Base-by-base conservation (phyloP, 495 filamentous ascomycete species). In the Parmelia sp. region DNA sequence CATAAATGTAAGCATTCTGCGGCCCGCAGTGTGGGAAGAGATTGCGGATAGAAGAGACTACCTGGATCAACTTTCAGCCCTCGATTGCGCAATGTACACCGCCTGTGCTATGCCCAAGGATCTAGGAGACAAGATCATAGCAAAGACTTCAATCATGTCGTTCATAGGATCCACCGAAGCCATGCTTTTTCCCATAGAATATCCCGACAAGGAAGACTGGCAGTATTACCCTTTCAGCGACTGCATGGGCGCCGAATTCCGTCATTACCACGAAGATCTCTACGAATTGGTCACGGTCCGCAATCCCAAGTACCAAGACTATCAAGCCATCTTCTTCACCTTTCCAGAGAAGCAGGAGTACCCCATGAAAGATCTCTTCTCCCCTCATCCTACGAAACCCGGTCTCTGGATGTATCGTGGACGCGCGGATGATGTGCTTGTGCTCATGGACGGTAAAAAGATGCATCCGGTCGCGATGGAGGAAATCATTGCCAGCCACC, bases 401-500 rank as follows among this genome's bases (percentile, higher is more conserved):
- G 69, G 76, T 29, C 62, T 77, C 42, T 86, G 79, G 81, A 71
- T 71, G 14, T 83, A 80, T 57, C 66, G 70, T 25, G 80, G 79
- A 10, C 74, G 83, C 17, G 70, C 72, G 12, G 83, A 86, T 64
- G 82, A 83, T 64, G 74, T 85, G 64, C 79, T 86, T 36, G 83
- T 84, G 11, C 79, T 86, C 64, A 76, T 76, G 25, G 84, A 80
- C 69, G 84, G 81, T 36, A 81, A 84, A 71, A 86, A 84, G 71
- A 66, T 47, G 21, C 21, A 47, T 25, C 44, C 44, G n/a, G 1
- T 17, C 21, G 44, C 44, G 1, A 4, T 47, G 5, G 44, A 47
- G n/a, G 21, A 47, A 7, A 73, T 69, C 10, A 64, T 86, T 12
- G 58, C 64, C 21, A 73, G 65, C 23, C 77, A 83, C 57, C 76